Evolutionary conservation across 306 rosid species (phyloP).

Genomic region (Geum urbanum): DNA sequence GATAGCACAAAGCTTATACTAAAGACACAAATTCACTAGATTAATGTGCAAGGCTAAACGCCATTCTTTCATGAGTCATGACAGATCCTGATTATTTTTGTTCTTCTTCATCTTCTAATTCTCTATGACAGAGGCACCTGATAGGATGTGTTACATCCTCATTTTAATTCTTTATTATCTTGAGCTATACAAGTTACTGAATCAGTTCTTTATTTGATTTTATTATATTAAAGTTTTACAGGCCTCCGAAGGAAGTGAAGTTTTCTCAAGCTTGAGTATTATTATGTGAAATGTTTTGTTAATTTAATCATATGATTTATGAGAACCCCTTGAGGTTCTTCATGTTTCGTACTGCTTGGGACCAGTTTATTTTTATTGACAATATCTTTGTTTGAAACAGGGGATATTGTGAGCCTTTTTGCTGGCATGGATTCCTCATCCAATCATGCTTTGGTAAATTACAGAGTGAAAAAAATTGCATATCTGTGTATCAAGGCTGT

Average conservation of each 20-base stretch:
- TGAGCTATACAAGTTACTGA: not conserved
- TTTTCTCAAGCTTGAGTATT: not conserved
- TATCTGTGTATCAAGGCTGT: constrained; percentile 65
- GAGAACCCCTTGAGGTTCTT: constrained; percentile 17
- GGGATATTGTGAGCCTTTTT: constrained; percentile 57
- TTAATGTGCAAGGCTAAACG: not conserved
- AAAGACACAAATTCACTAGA: not conserved
- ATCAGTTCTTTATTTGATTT: not conserved
- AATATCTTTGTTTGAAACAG: constrained; percentile 42
- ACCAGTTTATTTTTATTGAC: constrained; percentile 12
- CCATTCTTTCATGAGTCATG: not conserved
- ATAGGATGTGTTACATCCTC: not conserved
- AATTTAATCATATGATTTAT: constrained; percentile 10
- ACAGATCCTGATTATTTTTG: not conserved
- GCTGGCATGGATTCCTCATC: constrained; percentile 67
- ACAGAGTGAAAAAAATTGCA: constrained; percentile 70
- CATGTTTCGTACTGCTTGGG: constrained; percentile 10
- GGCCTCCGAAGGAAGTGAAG: not conserved
- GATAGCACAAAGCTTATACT: not conserved
- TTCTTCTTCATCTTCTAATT: not conserved
- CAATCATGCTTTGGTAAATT: constrained; percentile 59
- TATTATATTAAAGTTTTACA: not conserved
- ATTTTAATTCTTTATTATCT: not conserved
- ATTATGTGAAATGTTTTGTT: constrained; percentile 17
- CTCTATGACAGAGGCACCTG: not conserved